Base-by-base conservation (phyloP, 768 basidiomycete species). In the Multifurca ochricompacta region DNA sequence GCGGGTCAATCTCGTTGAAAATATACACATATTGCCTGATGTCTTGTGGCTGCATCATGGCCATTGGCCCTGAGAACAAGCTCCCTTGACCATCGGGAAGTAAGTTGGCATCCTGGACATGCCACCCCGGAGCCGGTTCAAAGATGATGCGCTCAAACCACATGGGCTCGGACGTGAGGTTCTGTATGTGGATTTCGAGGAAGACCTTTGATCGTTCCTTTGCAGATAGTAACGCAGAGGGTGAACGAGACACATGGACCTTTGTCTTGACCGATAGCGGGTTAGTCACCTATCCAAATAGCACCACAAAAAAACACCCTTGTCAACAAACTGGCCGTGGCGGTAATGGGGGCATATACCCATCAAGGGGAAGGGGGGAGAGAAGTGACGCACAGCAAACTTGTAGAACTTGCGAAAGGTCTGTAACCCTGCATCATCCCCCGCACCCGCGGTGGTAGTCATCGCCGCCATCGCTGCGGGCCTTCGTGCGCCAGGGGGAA, bases 231-330 rank as follows among this genome's bases (percentile, higher is more conserved):
- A 81, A 58, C 2, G 91, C 83, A 19, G 86, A 79, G 0, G 91
- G 85, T 0, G 88, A 84, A 48, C 77, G 79, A 1, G 89, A 79
- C 2, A 74, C 64, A 66, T 96, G 90, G 0, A 95, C 90, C 67
- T 94, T 94, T 13, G 93, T 96, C 70, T 95, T 95, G 54, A 97
- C 93, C 0, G 91, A 91, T 13, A 97, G 73, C 1, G 94, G 94
- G 61, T 95, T 94, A n/a, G 84, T 86, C 23, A 93, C 91, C 91
- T 95, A 60, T 14, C 42, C 44, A 53, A 19, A 52, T 30, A 37
- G 27, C 14, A 56, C 32, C 14, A 14, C 41, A 48, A 30, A n/a
- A n/a, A n/a, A n/a, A n/a, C n/a, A n/a, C 13, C 10, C 44, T 35
- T 55, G 35, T 39, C 23, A 31, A 19, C n/a, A 21, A 32, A 23